phyloP scores from a whole-genome alignment of 2,329 filamentous ascomycete genomes.

The Hymenoscyphus salicellus region DNA sequence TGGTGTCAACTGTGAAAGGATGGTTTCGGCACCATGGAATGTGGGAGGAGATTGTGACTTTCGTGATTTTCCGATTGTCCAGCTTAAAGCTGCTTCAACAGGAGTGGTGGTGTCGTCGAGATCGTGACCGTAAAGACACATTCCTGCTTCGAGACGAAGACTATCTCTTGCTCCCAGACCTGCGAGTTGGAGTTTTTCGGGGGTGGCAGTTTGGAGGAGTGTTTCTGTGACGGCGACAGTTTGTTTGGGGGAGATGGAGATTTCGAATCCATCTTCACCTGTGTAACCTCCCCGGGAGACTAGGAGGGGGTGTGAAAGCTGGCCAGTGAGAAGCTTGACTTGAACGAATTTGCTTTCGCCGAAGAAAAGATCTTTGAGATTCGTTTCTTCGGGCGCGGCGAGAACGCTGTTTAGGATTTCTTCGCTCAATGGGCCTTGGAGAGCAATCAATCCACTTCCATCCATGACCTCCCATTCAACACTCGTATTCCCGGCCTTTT shows the following conservation, averaged over 20 bases:
- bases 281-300: constrained; percentile 92
- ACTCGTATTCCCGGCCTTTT: constrained; percentile 51
- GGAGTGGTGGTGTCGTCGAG: constrained; percentile 75
- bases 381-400: constrained; percentile 40
- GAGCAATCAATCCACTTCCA: constrained; percentile 74
- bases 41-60: constrained; percentile 52
- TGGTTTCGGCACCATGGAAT: constrained; percentile 82
- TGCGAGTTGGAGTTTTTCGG: constrained; percentile 67
- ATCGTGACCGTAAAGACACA: constrained; percentile 99
- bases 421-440: constrained; percentile 80
- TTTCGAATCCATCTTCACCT: constrained; percentile 96
- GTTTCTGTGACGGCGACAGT: constrained; percentile 65
- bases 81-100: constrained; percentile 63
- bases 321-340: constrained; percentile 58
- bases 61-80: constrained; percentile 82
- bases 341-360: constrained; percentile 68
- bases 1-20: constrained; percentile 72
- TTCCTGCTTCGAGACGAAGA: constrained; percentile 89
- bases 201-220: constrained; percentile 51
- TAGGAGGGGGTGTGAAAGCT: constrained; percentile 54
- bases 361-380: constrained; percentile 74
- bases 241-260: constrained; percentile 71
- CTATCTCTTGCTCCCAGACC: constrained; percentile 90
- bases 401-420: constrained; percentile 66
- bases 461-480: constrained; percentile 69